These are phyloP conservation scores for Fraxinus dipetala DNA, from an alignment of 305 asterid species.

Conservation along the genomic window DNA sequence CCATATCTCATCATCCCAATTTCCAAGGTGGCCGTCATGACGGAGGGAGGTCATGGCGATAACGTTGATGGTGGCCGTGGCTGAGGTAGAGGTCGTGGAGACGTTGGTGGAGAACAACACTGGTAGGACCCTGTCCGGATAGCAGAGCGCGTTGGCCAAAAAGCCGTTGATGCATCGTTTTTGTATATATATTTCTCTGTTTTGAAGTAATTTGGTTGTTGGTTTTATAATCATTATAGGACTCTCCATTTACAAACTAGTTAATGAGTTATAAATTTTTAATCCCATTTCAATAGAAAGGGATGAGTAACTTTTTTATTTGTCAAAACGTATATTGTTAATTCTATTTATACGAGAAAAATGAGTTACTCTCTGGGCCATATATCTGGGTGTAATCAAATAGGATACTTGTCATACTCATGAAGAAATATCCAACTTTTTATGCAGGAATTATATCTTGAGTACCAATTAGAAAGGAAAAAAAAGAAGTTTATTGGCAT, in stretches of 20 bases:
- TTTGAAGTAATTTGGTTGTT: neutral
- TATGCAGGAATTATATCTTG: neutral
- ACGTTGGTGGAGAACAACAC: constrained; percentile 64
- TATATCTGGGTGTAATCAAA: neutral
- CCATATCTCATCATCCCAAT: constrained; percentile 78
- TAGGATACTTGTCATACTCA: neutral
- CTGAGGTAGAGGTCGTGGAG: constrained; percentile 13
- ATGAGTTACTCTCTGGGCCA: neutral
- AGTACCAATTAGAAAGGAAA: neutral
- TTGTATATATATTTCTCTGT: neutral
- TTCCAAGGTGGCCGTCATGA: constrained; percentile 80
- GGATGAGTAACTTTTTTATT: neutral
- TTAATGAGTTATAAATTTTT: neutral
- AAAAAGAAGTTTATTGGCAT: neutral
- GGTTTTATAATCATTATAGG: neutral
- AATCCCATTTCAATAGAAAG: neutral
- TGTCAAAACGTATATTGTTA: neutral
- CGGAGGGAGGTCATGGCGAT: constrained; percentile 54
- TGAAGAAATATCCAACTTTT: neutral
- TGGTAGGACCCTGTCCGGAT: constrained; percentile 99
- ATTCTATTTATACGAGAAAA: neutral
- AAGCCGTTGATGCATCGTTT: constrained; percentile 59
- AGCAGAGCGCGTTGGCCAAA: constrained; percentile 79
- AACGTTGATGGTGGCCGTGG: constrained; percentile 40
- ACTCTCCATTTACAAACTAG: neutral